phyloP scores from a whole-genome alignment of 2,329 filamentous ascomycete genomes.

The Xylaria sp. region DNA sequence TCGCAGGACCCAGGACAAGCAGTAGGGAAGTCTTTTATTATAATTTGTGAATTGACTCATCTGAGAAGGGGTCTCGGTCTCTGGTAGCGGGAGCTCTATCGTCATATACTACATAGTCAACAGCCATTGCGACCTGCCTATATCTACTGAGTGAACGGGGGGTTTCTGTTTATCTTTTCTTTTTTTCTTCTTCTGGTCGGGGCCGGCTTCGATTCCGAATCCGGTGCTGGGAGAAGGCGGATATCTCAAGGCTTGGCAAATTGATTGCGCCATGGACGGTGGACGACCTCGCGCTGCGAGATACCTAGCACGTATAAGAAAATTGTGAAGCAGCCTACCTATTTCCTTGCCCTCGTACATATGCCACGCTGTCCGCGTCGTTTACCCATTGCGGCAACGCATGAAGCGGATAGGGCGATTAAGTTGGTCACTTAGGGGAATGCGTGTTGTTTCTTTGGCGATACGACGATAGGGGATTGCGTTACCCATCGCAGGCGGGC shows the following conservation, averaged over 20 bases:
- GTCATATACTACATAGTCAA: too few relatives aligned
- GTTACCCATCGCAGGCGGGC: conserved; percentile 17
- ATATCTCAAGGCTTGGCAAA: background rate
- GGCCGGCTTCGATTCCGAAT: background rate
- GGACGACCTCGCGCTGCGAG: conserved; percentile 6
- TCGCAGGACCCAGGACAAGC: conserved; percentile 22
- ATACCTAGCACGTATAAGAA: conserved; percentile 1
- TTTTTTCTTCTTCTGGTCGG: background rate
- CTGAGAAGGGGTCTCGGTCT: background rate
- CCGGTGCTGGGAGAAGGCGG: background rate
- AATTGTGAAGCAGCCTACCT: conserved; percentile 3
- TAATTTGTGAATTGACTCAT: background rate
- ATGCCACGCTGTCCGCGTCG: conserved; percentile 17
- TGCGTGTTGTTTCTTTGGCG: conserved; percentile 14
- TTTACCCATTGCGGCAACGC: conserved; percentile 7
- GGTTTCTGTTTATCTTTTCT: too few relatives aligned
- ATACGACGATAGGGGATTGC: conserved; percentile 19
- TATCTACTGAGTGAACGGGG: too few relatives aligned
- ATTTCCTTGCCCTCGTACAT: background rate
- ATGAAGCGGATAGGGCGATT: conserved; percentile 14
- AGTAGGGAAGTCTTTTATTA: too few relatives aligned
- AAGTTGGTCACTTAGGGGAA: too few relatives aligned
- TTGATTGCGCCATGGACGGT: background rate
- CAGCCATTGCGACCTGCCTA: too few relatives aligned
- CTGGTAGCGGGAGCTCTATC: too few relatives aligned